Base-by-base conservation (phyloP, 805 yeast species). In the Saccharomycopsis malanga region DNA sequence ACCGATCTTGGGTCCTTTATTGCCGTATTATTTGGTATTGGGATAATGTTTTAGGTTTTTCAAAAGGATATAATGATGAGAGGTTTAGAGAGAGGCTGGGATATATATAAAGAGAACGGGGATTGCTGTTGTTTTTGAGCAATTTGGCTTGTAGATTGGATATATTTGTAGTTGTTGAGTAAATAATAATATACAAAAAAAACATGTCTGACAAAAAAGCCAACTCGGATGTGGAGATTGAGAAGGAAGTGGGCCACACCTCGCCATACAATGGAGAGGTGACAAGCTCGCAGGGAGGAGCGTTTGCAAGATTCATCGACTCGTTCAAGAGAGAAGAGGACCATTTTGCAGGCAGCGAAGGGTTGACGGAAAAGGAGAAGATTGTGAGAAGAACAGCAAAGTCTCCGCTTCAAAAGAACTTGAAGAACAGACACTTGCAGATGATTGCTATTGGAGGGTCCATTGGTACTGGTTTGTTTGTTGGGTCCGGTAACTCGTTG, bases 401-500 rank as follows among this genome's bases (percentile, higher is more conserved):
- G 46, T 71, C 76, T 3, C 88, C 85, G 2, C 66, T 83, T 51
- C 66, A 74, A 40, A 71, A 76, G 54, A 67, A 73, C 12, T 62
- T 79, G 58, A 77, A 76, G 55, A 62, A 66, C 38, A 73, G 83
- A 66, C 85, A 63, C 63, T 68, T 66, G 65, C 83, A 77, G 61
- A 75, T 80, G 80, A 76, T 80, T 52, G 81, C 87, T 34, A 71
- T 81, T 46, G 87, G 85, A 52, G 85, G 86, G 56, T 73, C 81
- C 51, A 78, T 81, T 53, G 87, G 88, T 61, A 79, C 86, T 25
- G 86, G 87, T 58, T 63, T 81, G 47, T 79, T 81, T 53, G 74
- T 81, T 45, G 85, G 84, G 49, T 72, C 83, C 2, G 86, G 85
- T 45, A 63, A 71, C 37, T 76, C 83, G 1, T 65, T 82, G 50